phyloP scores from a whole-genome alignment of 257 asterid species.

The Osmanthus fragrans region DNA sequence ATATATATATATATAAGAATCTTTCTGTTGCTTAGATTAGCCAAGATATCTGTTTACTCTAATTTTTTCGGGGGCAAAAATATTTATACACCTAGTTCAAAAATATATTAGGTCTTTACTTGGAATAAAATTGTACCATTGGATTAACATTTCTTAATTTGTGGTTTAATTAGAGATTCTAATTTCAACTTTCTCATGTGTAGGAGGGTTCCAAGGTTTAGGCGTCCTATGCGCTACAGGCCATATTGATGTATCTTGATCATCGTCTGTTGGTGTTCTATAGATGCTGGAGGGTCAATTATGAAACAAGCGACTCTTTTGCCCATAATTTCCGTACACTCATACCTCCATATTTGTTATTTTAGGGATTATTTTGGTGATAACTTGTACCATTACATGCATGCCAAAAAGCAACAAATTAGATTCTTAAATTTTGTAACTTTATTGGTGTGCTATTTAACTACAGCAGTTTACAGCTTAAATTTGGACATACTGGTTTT shows the following conservation, averaged over 20 bases:
- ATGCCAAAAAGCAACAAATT: conserved; percentile 31
- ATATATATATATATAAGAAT: background rate
- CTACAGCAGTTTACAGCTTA: background rate
- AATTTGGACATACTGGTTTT: background rate
- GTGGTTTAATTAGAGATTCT: conserved; percentile 11
- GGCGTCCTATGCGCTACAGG: conserved; percentile 69
- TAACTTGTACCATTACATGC: conserved; percentile 16
- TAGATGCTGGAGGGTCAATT: conserved; percentile 23
- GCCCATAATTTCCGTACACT: conserved; percentile 11
- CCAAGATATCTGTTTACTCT: background rate
- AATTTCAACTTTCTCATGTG: conserved; percentile 18
- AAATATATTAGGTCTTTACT: background rate
- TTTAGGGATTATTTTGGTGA: conserved; percentile 2
- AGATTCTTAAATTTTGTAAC: conserved; percentile 26
- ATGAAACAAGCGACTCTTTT: conserved; percentile 17
- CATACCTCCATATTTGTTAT: conserved; percentile 18
- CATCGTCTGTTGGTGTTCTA: conserved; percentile 17
- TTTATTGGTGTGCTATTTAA: conserved; percentile 22
- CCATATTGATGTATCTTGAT: conserved; percentile 42
- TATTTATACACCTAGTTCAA: background rate
- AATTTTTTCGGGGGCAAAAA: background rate
- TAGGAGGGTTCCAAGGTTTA: conserved; percentile 66
- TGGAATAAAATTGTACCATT: background rate
- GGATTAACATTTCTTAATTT: conserved; percentile 1
- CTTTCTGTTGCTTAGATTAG: background rate